Percentiles rank a stretch among this genome's conserved stretches.
Conservation (phyloP, 2,329 filamentous ascomycete genomes). For the Elsinoe arachidis region DNA sequence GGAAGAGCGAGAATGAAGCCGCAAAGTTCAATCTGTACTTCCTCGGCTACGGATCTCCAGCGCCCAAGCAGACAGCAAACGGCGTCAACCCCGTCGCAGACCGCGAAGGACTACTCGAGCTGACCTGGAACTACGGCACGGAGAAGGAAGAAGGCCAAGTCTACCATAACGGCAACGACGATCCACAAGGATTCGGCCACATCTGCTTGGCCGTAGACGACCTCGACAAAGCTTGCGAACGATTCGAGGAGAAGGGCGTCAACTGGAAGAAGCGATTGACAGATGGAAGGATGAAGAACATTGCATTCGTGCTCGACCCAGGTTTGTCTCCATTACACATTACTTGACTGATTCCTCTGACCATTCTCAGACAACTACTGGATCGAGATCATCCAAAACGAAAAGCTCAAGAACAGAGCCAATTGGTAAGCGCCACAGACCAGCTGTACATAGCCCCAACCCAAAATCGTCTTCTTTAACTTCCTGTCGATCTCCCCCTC, state of each 20-base stretch:
- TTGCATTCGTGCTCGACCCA: conserved; percentile 73
- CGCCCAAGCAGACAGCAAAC: conserved; percentile 45
- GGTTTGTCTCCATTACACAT: background rate
- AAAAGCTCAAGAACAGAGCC: conserved; percentile 44
- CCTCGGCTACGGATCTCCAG: conserved; percentile 58
- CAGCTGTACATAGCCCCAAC: background rate
- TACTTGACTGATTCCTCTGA: background rate
- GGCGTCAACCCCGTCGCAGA: conserved; percentile 52
- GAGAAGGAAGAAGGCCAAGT: conserved; percentile 77
- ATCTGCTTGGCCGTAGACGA: conserved; percentile 85
- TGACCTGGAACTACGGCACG: conserved; percentile 77
- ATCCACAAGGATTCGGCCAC: conserved; percentile 91
- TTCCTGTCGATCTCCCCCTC: no score
- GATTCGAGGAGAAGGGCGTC: conserved; percentile 73
- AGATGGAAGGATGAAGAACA: conserved; percentile 83
- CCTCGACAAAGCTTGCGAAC: conserved; percentile 74
- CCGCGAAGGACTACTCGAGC: conserved; percentile 76
- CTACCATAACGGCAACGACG: conserved; percentile 86
- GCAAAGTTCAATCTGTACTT: conserved; percentile 88
- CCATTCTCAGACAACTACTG: conserved; percentile 68
- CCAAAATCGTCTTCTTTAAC: no score
- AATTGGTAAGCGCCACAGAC: background rate
- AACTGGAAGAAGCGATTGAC: conserved; percentile 94
- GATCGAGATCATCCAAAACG: conserved; percentile 71
- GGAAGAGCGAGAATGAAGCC: conserved; percentile 59